These are phyloP conservation scores for Roridomyces roridus DNA, from an alignment of 768 basidiomycete species.

Conservation along the genomic window DNA sequence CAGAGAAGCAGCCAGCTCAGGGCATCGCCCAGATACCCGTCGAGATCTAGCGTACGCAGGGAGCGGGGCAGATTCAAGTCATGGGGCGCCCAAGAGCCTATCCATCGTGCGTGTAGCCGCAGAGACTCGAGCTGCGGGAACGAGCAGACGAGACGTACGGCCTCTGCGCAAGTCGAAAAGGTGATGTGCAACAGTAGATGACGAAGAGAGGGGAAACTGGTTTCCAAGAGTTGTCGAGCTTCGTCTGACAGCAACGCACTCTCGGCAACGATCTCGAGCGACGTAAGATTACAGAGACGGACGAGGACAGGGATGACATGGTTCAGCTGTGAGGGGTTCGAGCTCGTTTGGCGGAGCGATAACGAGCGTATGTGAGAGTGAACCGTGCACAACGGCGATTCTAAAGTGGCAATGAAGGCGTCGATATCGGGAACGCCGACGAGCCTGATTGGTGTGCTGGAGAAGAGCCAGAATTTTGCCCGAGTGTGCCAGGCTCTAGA, in stretches of 20 bases:
- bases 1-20: slow-evolving; percentile 18
- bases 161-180: slow-evolving; percentile 18
- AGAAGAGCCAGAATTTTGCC: slow-evolving; percentile 19
- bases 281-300: slow-evolving; percentile 16
- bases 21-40: slow-evolving; percentile 15
- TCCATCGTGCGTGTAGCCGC: slow-evolving; percentile 13
- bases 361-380: slow-evolving; percentile 16
- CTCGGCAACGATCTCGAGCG: slow-evolving; percentile 15
- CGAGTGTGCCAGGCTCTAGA: slow-evolving; percentile 21
- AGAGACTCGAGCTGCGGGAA: slow-evolving; percentile 21
- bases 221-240: not conserved
- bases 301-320: slow-evolving; percentile 15
- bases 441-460: slow-evolving; percentile 2
- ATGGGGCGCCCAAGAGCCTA: slow-evolving; percentile 9
- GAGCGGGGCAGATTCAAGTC: slow-evolving; percentile 4
- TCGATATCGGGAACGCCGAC: slow-evolving; percentile 16
- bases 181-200: slow-evolving; percentile 12
- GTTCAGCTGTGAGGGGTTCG: slow-evolving; percentile 5
- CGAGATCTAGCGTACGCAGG: slow-evolving; percentile 19
- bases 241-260: slow-evolving; percentile 13
- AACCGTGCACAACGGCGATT: slow-evolving; percentile 13
- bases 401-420: slow-evolving; percentile 16
- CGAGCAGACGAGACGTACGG: slow-evolving; percentile 17
- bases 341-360: slow-evolving; percentile 6
- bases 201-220: slow-evolving; percentile 11